A percentile compares a stretch with the other conserved stretches of the same genome.
These are phyloP conservation scores for Aspergillus saccharolyticus DNA, from an alignment of 495 filamentous ascomycete species.

Conservation along the genomic window DNA sequence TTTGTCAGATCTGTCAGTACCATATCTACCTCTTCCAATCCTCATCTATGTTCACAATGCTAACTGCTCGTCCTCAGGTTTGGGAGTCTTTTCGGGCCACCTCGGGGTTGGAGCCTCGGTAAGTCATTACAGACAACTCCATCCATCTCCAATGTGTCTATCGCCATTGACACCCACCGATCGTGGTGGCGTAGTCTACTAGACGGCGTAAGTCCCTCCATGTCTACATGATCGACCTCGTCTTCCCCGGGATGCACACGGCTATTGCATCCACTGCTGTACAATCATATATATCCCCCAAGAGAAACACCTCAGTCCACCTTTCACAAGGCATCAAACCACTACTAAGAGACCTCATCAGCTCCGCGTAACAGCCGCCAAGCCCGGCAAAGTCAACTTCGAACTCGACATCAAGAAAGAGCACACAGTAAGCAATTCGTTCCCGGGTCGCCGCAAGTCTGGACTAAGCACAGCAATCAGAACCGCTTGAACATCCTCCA, in stretches of 20 bases:
- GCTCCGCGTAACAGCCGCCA: slow-evolving; percentile 72
- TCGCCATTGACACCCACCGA: neutral
- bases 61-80: slow-evolving; percentile 46
- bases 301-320: neutral
- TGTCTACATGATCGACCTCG: neutral
- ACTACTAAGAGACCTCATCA: slow-evolving; percentile 23
- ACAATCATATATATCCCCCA: too few relatives aligned
- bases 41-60: neutral
- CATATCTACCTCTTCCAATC: too few relatives aligned
- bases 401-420: slow-evolving; percentile 80
- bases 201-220: slow-evolving; percentile 30
- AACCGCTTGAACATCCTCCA: slow-evolving; percentile 89
- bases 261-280: too few relatives aligned
- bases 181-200: slow-evolving; percentile 30
- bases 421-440: slow-evolving; percentile 63
- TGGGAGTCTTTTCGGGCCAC: slow-evolving; percentile 76
- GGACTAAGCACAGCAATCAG: slow-evolving; percentile 33
- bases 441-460: neutral
- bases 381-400: slow-evolving; percentile 77
- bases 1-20: slow-evolving; percentile 57
- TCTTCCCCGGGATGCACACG: too few relatives aligned
- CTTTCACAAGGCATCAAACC: neutral
- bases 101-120: slow-evolving; percentile 86
- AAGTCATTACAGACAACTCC: slow-evolving; percentile 18
- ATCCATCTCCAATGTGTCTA: neutral